These are phyloP conservation scores for Pelagophyceae sp. DNA, from an alignment of 352 stramenopile genomes.

Conservation along the genomic window DNA sequence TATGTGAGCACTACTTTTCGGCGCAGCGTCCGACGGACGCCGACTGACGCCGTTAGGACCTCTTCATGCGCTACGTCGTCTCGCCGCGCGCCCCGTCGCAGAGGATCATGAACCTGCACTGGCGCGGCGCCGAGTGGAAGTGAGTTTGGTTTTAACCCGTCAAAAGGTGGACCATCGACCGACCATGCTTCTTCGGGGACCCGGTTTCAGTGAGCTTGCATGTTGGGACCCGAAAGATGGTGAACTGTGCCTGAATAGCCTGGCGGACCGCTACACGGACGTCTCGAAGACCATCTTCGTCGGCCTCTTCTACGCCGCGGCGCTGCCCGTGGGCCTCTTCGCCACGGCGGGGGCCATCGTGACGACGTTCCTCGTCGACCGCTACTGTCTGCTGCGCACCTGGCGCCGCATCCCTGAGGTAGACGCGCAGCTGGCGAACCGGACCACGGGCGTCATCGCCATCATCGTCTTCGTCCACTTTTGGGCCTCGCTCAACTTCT, in stretches of 20 bases:
- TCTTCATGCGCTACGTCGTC: constrained; percentile 28
- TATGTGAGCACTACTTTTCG: too few species aligned
- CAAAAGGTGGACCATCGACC: constrained; percentile 62
- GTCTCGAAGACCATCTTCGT: constrained; percentile 45
- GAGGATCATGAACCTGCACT: constrained; percentile 35
- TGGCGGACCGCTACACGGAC: constrained; percentile 42
- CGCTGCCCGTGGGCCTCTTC: constrained; percentile 35
- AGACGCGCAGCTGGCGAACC: constrained; percentile 30
- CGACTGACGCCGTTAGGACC: too few species aligned
- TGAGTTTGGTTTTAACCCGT: too few species aligned
- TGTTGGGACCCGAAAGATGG: constrained; percentile 74
- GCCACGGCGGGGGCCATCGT: constrained; percentile 33
- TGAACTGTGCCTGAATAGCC: constrained; percentile 74
- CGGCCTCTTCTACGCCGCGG: constrained; percentile 40
- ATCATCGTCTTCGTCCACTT: constrained; percentile 36
- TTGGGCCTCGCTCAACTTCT: constrained; percentile 36
- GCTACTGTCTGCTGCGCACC: constrained; percentile 34
- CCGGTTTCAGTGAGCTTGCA: constrained; percentile 71
- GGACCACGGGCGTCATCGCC: constrained; percentile 29
- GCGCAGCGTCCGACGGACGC: too few species aligned
- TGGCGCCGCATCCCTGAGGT: constrained; percentile 26
- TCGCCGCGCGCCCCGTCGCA: constrained; percentile 31
- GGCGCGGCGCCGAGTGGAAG: constrained; percentile 39
- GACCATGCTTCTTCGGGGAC: constrained; percentile 59
- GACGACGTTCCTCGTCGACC: constrained; percentile 36